Conservation (phyloP, 2,329 filamentous ascomycete species). For the Herpomyces periplanetae region DNA sequence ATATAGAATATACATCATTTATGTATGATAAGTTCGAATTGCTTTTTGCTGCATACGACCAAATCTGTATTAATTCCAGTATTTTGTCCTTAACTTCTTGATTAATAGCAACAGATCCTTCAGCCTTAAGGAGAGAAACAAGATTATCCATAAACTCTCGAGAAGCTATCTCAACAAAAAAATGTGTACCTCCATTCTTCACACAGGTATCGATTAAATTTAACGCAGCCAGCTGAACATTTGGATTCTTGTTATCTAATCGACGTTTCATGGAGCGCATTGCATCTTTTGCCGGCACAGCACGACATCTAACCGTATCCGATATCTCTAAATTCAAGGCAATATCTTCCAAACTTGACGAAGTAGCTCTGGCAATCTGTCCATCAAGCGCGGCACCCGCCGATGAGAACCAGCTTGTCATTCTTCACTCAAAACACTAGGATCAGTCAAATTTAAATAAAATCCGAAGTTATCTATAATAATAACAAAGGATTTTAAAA, state of each 20-base stretch:
- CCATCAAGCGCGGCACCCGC: slow-evolving; percentile 68
- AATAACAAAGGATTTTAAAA: no score
- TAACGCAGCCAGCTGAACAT: slow-evolving; percentile 71
- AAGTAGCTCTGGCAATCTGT: slow-evolving; percentile 78
- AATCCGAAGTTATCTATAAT: no score
- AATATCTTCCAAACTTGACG: slow-evolving; percentile 89
- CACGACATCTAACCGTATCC: slow-evolving; percentile 85
- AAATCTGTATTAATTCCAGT: slow-evolving; percentile 62
- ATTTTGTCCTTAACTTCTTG: slow-evolving; percentile 59
- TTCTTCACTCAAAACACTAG: no score
- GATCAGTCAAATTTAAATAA: no score
- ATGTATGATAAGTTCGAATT: slow-evolving; percentile 52
- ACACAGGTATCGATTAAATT: slow-evolving; percentile 86
- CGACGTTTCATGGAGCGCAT: slow-evolving; percentile 83
- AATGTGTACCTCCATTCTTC: slow-evolving; percentile 87
- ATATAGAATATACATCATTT: slow-evolving; percentile 37
- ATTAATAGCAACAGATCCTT: slow-evolving; percentile 25
- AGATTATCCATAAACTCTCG: slow-evolving; percentile 96
- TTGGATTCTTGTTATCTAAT: slow-evolving; percentile 89
- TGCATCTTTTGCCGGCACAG: slow-evolving; percentile 79
- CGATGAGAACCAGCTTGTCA: slow-evolving; percentile 89
- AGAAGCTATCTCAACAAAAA: slow-evolving; percentile 73
- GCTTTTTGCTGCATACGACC: slow-evolving; percentile 60
- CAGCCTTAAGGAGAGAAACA: slow-evolving; percentile 48
- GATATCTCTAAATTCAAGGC: slow-evolving; percentile 91